A percentile compares a stretch with the other conserved stretches of the same genome.
Conservation (phyloP, 805 yeast genomes). For the Suhomyces sp. region DNA sequence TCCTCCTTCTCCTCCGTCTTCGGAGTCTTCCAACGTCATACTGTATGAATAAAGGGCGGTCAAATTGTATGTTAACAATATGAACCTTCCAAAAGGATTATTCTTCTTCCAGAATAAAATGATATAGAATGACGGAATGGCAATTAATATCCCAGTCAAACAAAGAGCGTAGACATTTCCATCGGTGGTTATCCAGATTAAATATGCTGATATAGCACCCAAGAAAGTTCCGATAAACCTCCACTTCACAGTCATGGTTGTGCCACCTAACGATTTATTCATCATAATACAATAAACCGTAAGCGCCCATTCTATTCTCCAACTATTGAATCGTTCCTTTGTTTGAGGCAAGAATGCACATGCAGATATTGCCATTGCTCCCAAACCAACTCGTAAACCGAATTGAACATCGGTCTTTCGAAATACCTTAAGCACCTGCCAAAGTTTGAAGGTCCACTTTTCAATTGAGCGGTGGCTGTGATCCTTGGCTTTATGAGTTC, state of each 20-base stretch:
- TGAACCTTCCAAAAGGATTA: slow-evolving; percentile 67
- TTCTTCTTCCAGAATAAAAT: slow-evolving; percentile 65
- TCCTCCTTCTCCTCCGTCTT: slow-evolving; percentile 68
- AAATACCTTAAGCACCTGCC: slow-evolving; percentile 53
- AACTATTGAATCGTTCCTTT: slow-evolving; percentile 51
- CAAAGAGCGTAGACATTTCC: slow-evolving; percentile 57
- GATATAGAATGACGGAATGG: slow-evolving; percentile 53
- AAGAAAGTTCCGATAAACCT: slow-evolving; percentile 70
- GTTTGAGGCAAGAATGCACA: slow-evolving; percentile 67
- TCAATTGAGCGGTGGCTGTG: slow-evolving; percentile 2
- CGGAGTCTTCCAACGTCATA: slow-evolving; percentile 55
- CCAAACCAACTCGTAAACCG: slow-evolving; percentile 77
- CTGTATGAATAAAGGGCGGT: slow-evolving; percentile 77
- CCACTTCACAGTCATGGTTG: slow-evolving; percentile 75
- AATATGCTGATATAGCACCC: slow-evolving; percentile 64
- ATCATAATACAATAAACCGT: slow-evolving; percentile 81
- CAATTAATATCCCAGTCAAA: slow-evolving; percentile 45
- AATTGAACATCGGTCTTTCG: slow-evolving; percentile 70
- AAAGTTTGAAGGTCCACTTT: slow-evolving; percentile 28
- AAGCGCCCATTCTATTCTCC: slow-evolving; percentile 84
- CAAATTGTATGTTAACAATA: slow-evolving; percentile 71
- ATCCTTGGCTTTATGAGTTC: slow-evolving; percentile 4
- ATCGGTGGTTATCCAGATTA: slow-evolving; percentile 57
- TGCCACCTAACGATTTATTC: slow-evolving; percentile 84
- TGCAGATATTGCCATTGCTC: slow-evolving; percentile 62